Evolutionary conservation across 2,329 filamentous ascomycete species (phyloP), one percentile per base, ranked within the genome.

Genomic region (Parastagonospora avenae): DNA sequence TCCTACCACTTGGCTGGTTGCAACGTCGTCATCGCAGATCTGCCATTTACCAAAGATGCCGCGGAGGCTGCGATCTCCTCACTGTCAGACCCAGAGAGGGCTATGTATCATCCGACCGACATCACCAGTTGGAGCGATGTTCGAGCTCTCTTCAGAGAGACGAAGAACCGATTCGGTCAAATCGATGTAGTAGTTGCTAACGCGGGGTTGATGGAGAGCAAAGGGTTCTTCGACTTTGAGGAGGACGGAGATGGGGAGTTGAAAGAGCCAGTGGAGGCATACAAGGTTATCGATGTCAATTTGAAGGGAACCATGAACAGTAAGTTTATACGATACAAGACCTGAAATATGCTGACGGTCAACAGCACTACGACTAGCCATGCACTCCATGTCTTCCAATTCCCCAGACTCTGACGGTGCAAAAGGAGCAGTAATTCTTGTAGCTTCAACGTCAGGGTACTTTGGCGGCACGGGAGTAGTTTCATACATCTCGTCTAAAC

Each of bases 301-400:
- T 38, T 78, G 4, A 78, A 76, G 51, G 77, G 76, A 0, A 75
- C 75, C 1, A 64, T 79, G 59, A 79, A 79, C 50, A 78, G 77
- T 78, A 62, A 19, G 39, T 35, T 2, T 19, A 7, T 2, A 4
- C 2, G 5, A 4, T 27, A 6, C 5, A 2, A 27, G 2, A 4
- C 24, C 2, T 7, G 8, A 2, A 8, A 4, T 9, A n/a, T 29
- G 7, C n/a, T 57, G 32, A 55, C 37, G 27, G 8, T 0, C 2
- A 35, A 9, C 19, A 70, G 66, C 68, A 29, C 51, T 70, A 2
- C 58, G 66, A 16, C 39, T 66, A 42, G 63, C 57, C 30, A 59
- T 62, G 69, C 58, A 67, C 35, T 44, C 58, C 6, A 74, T 71
- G 74, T 70, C 47, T 47, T 76, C 40, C 32, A 74, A 61, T 50